Evolutionary conservation across 495 filamentous ascomycete species (phyloP), one percentile per base, ranked within the genome.

Genomic region (Podospora fimiseda): DNA sequence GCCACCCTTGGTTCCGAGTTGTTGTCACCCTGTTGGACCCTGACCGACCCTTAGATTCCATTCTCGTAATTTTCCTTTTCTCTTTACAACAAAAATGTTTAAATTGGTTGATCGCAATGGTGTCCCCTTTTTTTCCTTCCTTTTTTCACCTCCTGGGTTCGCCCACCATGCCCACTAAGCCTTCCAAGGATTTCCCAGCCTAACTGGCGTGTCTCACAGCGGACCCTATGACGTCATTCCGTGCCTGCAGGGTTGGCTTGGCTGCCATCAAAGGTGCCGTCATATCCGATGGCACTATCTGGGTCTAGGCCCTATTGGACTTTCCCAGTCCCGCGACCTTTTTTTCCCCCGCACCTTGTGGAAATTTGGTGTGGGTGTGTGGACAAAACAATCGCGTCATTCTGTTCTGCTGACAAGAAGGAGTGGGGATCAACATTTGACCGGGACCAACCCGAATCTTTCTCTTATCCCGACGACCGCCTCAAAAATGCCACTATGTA

Each of bases 281-380:
- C 44, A 47, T 47, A 47, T 47, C 44, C 44, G 44, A 47, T 33
- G 5, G 44, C 21, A 3, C 44, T 9, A 16, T n/a, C 9, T 15
- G 44, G n/a, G 27, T 47, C 44, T 47, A 47, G 44, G 44, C 44
- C 44, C 5, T 23, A 21, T 14, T 24, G 4, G 22, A 33, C 11
- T 33, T 11, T 33, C 27, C 27, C 27, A 11, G 5, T 33, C 27
- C 27, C 27, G 6, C 27, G n/a, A n/a, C n/a, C n/a, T n/a, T n/a
- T n/a, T n/a, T n/a, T n/a, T 11, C 27, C 27, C 27, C 27, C 27
- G 27, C 27, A 33, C 27, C 27, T 11, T 5, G 5, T 5, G 5
- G 27, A 33, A 33, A 33, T 33, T 33, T 11, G 27, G 11, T 33
- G 5, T 5, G 27, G 27, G 11, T 33, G 11, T n/a, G n/a, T n/a